These are phyloP conservation scores for Diutina pseudorugosa DNA, from an alignment of 1,139 yeast genomes.

Conservation along the genomic window DNA sequence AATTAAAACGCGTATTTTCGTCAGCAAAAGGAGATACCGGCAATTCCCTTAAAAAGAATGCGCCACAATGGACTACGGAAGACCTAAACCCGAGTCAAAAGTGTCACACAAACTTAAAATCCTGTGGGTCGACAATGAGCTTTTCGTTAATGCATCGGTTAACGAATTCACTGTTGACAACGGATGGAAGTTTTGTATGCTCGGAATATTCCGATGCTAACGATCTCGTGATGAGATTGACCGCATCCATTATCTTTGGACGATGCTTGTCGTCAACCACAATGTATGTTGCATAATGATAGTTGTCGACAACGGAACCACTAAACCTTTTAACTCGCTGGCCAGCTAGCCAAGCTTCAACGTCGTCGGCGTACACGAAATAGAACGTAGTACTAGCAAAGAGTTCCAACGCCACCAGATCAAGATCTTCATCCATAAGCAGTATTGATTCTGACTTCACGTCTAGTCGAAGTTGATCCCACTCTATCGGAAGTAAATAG, in stretches of 20 bases:
- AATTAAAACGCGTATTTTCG: background rate
- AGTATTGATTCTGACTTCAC: constrained; percentile 3
- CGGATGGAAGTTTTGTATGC: background rate
- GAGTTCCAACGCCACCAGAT: constrained; percentile 8
- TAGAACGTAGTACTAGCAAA: constrained; percentile 15
- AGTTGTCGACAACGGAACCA: constrained; percentile 14
- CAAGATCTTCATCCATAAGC: background rate
- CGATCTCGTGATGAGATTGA: background rate
- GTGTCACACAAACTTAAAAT: background rate
- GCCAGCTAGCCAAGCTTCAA: constrained; percentile 7
- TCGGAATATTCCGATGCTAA: background rate
- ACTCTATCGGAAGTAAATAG: background rate
- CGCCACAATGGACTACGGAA: background rate
- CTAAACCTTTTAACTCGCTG: constrained; percentile 20
- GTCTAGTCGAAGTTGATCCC: background rate
- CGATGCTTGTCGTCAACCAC: background rate
- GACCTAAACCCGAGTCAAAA: background rate
- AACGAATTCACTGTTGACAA: background rate
- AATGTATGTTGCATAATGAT: background rate
- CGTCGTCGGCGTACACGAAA: constrained; percentile 10
- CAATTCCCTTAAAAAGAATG: background rate
- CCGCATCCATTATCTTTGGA: background rate
- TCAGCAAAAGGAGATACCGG: background rate
- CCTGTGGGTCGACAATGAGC: background rate
- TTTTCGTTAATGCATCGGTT: background rate